These are phyloP conservation scores for Myrica gale DNA, from an alignment of 306 rosid genomes.

Conservation along the genomic window DNA sequence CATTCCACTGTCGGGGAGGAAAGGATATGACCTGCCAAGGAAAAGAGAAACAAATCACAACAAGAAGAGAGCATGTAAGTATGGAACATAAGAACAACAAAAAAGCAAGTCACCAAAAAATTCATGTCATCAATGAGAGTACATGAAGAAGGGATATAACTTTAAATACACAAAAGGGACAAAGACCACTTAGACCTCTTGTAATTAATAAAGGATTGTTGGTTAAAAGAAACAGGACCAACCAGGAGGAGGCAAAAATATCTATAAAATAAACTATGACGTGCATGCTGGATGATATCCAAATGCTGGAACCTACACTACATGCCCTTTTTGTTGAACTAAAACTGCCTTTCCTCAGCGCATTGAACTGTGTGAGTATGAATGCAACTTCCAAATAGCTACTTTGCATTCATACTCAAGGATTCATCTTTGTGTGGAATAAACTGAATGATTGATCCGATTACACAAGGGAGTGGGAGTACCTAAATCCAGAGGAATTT, in stretches of 20 bases:
- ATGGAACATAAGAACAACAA: neutral
- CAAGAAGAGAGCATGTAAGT: neutral
- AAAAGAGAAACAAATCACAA: constrained; percentile 28
- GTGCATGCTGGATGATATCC: neutral
- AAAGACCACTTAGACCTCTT: neutral
- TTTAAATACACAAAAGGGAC: neutral
- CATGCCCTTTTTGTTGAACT: neutral
- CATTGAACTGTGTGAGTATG: constrained; percentile 4
- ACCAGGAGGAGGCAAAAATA: neutral
- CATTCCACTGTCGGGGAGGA: constrained; percentile 20
- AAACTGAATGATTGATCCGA: neutral
- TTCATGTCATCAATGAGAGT: neutral
- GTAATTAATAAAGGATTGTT: neutral
- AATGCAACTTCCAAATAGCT: too few relatives aligned
- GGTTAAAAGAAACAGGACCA: neutral
- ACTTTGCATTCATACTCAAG: too few relatives aligned
- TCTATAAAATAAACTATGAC: neutral
- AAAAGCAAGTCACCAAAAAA: neutral
- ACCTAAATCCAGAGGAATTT: neutral
- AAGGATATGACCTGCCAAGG: constrained; percentile 94
- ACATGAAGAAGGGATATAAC: too few relatives aligned
- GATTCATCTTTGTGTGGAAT: neutral
- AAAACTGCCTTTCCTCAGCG: neutral
- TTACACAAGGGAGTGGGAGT: neutral
- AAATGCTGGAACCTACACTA: neutral